Percentiles rank a stretch among this genome's conserved stretches.
Evolutionary conservation across 1,284 basidiomycete genomes (phyloP).

Genomic region (Golubevia sp.): DNA sequence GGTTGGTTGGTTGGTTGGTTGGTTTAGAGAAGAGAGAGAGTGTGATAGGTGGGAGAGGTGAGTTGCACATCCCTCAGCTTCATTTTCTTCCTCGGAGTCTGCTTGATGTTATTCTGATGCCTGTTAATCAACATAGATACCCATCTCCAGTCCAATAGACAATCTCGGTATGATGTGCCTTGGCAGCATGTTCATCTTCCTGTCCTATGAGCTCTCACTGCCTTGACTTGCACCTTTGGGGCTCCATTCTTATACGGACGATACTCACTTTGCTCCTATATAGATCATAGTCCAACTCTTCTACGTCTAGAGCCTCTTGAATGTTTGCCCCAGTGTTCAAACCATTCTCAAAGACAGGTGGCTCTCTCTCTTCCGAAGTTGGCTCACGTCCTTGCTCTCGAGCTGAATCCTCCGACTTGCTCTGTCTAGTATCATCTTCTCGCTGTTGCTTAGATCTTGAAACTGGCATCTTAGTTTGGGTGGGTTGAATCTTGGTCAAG

Average conservation of each 20-base stretch:
- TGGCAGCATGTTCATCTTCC: too few species aligned
- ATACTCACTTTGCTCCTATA: conserved; percentile 25
- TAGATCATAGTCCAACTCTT: conserved; percentile 40
- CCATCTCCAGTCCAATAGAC: too few species aligned
- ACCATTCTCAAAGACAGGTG: conserved; percentile 33
- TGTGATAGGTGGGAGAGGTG: conserved; percentile 3
- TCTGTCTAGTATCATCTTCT: background rate
- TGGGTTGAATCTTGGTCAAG: too few species aligned
- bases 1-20: too few species aligned
- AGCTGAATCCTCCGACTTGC: background rate
- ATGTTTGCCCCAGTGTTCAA: conserved; percentile 29
- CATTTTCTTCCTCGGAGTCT: background rate
- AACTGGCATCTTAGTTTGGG: background rate
- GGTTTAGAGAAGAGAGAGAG: too few species aligned
- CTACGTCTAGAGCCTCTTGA: conserved; percentile 39
- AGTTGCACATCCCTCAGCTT: background rate
- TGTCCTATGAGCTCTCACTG: background rate
- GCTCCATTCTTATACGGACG: background rate
- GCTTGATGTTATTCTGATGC: background rate
- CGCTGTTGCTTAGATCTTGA: background rate
- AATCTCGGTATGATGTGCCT: too few species aligned
- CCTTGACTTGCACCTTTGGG: background rate
- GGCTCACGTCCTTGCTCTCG: conserved; percentile 33
- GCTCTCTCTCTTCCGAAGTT: conserved; percentile 34
- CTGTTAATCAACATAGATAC: too few species aligned